Percentiles rank a stretch among this genome's conserved stretches.
phyloP scores from a whole-genome alignment of 1,284 basidiomycete species.

The Pyrrhoderma lamaoense region DNA sequence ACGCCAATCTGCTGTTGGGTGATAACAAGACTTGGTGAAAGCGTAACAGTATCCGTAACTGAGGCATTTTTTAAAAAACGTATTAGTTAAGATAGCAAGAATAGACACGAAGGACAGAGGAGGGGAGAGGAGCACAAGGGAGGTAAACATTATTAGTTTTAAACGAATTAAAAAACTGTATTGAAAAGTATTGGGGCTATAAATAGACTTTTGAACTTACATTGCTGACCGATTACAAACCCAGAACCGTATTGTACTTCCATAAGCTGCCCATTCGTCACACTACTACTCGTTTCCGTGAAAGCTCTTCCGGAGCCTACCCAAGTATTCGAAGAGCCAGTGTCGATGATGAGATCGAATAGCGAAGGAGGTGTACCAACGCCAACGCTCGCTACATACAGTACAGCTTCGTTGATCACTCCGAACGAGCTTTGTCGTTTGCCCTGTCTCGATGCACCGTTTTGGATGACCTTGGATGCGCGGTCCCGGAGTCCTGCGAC shows the following conservation, averaged over 20 bases:
- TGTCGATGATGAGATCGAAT: slow-evolving; percentile 18
- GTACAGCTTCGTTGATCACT: slow-evolving; percentile 7
- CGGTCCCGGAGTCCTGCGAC: background rate
- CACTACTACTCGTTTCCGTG: slow-evolving; percentile 8
- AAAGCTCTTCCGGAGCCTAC: slow-evolving; percentile 17
- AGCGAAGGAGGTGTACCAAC: slow-evolving; percentile 15
- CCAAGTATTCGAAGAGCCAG: slow-evolving; percentile 20
- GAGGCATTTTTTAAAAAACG: too few species aligned
- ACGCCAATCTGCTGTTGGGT: slow-evolving; percentile 50
- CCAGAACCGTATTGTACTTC: slow-evolving; percentile 17
- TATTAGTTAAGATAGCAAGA: background rate
- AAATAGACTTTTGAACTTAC: slow-evolving; percentile 6
- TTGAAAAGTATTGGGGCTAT: background rate
- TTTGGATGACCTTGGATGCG: background rate
- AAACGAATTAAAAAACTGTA: background rate
- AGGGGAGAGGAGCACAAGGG: too few species aligned
- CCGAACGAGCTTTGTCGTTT: slow-evolving; percentile 5
- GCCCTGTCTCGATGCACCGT: background rate
- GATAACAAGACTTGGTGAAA: slow-evolving; percentile 28
- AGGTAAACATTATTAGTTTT: too few species aligned
- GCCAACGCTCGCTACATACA: slow-evolving; percentile 9
- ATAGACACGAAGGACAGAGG: background rate
- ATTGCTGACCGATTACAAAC: slow-evolving; percentile 15
- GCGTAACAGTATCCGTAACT: slow-evolving; percentile 26
- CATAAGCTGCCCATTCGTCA: slow-evolving; percentile 12